Evolutionary conservation across 345 rosid genomes (phyloP).

Genomic region (Psidium friedrichsthalianum): DNA sequence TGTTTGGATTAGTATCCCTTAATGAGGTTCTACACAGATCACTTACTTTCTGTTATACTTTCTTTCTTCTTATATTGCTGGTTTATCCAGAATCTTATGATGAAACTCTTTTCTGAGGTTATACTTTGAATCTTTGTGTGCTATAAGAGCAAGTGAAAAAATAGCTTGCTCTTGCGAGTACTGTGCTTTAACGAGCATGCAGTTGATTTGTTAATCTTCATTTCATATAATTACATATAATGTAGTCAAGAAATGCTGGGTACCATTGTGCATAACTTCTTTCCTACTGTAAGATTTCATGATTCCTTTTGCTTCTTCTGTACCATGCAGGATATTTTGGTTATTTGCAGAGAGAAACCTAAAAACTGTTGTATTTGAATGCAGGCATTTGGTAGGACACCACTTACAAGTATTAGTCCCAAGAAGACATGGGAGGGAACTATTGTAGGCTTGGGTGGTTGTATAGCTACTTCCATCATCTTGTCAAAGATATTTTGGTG

Average conservation of each 20-base stretch:
- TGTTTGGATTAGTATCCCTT: background rate
- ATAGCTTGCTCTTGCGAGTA: background rate
- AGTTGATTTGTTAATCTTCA: background rate
- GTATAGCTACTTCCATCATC: conserved; percentile 47
- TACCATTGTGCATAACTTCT: background rate
- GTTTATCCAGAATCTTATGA: background rate
- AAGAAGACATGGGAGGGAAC: conserved; percentile 98
- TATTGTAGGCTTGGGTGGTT: conserved; percentile 68
- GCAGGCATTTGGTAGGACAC: conserved; percentile 86
- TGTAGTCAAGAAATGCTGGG: background rate
- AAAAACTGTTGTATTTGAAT: conserved; percentile 4
- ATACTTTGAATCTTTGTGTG: background rate
- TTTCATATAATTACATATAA: background rate
- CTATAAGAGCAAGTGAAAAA: background rate
- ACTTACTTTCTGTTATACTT: background rate
- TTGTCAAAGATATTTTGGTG: conserved; percentile 57
- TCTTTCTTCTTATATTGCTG: background rate
- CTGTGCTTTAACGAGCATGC: background rate
- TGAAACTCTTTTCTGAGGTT: background rate
- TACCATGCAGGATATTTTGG: background rate
- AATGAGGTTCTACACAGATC: background rate
- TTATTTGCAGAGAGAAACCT: background rate
- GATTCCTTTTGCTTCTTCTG: background rate
- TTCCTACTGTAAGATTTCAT: background rate
- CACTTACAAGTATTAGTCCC: conserved; percentile 73